These are phyloP conservation scores for Paramecium tetraurelia DNA, from an alignment of 73 alveolate genomes.

Conservation along the genomic window DNA sequence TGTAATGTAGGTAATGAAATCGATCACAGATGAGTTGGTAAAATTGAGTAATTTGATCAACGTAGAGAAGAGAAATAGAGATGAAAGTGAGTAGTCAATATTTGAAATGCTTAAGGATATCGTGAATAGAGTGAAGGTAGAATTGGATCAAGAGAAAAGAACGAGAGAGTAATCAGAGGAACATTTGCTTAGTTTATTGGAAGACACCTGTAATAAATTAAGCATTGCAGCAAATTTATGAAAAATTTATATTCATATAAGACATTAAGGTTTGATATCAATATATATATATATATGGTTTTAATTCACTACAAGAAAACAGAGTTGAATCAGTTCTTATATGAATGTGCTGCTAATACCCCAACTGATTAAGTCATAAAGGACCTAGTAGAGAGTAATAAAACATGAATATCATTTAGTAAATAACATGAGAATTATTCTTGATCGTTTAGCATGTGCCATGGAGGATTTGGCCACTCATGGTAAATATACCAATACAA, in stretches of 20 bases:
- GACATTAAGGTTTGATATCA: not conserved
- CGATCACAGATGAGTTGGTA: conserved; percentile 78
- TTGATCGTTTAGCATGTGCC: conserved; percentile 56
- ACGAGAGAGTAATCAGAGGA: conserved; percentile 87
- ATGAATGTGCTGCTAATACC: conserved; percentile 71
- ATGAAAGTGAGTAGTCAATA: conserved; percentile 89
- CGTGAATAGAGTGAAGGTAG: conserved; percentile 84
- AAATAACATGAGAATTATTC: conserved; percentile 56
- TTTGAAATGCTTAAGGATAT: conserved; percentile 89
- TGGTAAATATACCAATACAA: not conserved
- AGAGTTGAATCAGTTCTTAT: conserved; percentile 86
- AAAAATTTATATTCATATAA: not conserved
- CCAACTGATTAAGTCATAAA: conserved; percentile 70
- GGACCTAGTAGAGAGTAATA: conserved; percentile 63
- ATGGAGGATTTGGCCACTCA: conserved; percentile 61
- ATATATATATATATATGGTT: conserved; percentile 70
- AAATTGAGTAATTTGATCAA: conserved; percentile 65
- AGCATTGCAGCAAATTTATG: conserved; percentile 74
- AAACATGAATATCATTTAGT: not conserved
- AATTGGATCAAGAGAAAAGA: conserved; percentile 84
- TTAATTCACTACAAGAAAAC: conserved; percentile 85
- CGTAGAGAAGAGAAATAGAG: conserved; percentile 83
- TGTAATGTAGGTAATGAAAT: conserved; percentile 56
- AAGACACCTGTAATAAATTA: conserved; percentile 88
- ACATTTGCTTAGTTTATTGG: conserved; percentile 80